Base-by-base conservation (phyloP, 345 rosid species). In the Angophora floribunda region DNA sequence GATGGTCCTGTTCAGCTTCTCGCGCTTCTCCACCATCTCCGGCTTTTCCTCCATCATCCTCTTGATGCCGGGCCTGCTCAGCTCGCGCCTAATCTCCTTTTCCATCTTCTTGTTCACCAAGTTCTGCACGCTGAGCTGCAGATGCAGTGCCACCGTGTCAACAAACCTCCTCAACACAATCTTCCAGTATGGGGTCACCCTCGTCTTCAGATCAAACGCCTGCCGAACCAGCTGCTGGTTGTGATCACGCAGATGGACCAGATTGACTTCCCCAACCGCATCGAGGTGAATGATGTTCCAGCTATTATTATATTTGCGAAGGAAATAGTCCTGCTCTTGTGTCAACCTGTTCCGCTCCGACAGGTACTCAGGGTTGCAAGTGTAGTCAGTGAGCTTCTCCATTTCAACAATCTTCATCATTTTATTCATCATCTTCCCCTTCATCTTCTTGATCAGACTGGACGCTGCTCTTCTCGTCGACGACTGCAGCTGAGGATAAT, bases 311-410 rank as follows among this genome's bases (percentile, higher is more conserved):
- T n/a, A n/a, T n/a, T n/a, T n/a, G n/a, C n/a, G n/a, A n/a, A n/a
- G n/a, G n/a, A n/a, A n/a, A n/a, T n/a, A n/a, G n/a, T n/a, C n/a
- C n/a, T n/a, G n/a, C n/a, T n/a, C n/a, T n/a, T n/a, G n/a, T n/a
- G n/a, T n/a, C n/a, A 93, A 91, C 26, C 11, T 22, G 78, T 85
- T 91, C 90, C 88, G 88, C n/a, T 87, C 89, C 6, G 5, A 15
- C 86, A 82, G 9, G 85, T 91, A 93, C 16, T 90, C 93, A 12
- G 90, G 91, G 86, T 85, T 28, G 24, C 91, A 89, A 7, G 93
- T 90, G 61, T 91, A 93, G 55, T 88, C 91, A 11, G 93, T 90
- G 26, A 89, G 86, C 86, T 90, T 91, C 87, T 93, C 93, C 91
- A 93, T 93, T 32, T 88, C 85, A 19, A 92, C 86, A 10, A 89